A percentile compares a stretch with the other conserved stretches of the same genome.
Conservation (phyloP, 1,139 yeast genomes). For the Pichia sorboxylosa region DNA sequence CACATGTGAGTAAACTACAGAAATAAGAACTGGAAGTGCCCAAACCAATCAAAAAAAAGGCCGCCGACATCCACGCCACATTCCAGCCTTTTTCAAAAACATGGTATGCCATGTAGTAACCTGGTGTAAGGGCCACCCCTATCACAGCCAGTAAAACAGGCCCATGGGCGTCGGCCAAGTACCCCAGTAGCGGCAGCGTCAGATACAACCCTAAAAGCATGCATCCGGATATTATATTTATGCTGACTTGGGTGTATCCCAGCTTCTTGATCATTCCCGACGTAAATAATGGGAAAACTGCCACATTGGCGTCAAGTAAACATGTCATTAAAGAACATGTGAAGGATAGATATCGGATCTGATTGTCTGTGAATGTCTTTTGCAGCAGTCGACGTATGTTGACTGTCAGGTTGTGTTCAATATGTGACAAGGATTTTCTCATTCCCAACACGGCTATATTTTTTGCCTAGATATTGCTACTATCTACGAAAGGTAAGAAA, state of each 20-base stretch:
- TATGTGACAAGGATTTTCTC: conserved; percentile 16
- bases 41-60: conserved; percentile 52
- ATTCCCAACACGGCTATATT: too few relatives aligned
- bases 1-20: conserved; percentile 70
- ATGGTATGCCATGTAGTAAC: conserved; percentile 44
- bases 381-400: conserved; percentile 26
- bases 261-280: conserved; percentile 49
- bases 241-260: conserved; percentile 55
- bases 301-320: conserved; percentile 69
- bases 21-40: conserved; percentile 78
- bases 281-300: conserved; percentile 70
- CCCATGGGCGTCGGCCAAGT: conserved; percentile 74
- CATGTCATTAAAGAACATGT: conserved; percentile 38
- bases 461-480: too few relatives aligned
- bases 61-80: conserved; percentile 27
- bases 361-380: conserved; percentile 17
- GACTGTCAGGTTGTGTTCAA: conserved; percentile 29
- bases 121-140: conserved; percentile 57
- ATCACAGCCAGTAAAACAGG: conserved; percentile 61
- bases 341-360: conserved; percentile 28
- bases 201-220: conserved; percentile 78
- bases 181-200: conserved; percentile 74
- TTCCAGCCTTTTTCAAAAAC: conserved; percentile 17
- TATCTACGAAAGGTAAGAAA: too few relatives aligned
- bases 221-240: conserved; percentile 66